These are phyloP conservation scores for Echinochloa phyllopogon DNA, from an alignment of 176 grass and related monocot genomes.

Conservation along the genomic window DNA sequence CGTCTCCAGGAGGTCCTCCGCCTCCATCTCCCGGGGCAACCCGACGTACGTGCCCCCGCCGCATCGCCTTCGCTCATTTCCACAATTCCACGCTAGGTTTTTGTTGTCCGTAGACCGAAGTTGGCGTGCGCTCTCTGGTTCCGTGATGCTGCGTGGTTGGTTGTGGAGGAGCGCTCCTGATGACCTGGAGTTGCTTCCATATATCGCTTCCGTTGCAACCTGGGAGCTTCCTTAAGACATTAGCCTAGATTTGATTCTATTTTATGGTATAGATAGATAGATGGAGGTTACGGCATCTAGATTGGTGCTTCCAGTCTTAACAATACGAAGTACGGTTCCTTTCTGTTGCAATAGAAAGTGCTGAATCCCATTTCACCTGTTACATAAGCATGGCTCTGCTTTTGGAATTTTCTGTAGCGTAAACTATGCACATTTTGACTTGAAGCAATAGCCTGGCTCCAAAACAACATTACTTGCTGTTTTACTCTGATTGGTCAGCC, in stretches of 20 bases:
- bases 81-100: not conserved
- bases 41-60: slow-evolving; percentile 42
- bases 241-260: slow-evolving; percentile 21
- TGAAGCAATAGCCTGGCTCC: not conserved
- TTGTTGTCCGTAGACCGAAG: not conserved
- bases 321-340: not conserved
- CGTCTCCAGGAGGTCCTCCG: slow-evolving; percentile 48
- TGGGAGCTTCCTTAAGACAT: not conserved
- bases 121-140: not conserved
- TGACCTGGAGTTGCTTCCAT: not conserved
- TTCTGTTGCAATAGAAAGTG: not conserved
- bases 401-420: slow-evolving; percentile 16
- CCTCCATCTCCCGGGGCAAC: slow-evolving; percentile 54
- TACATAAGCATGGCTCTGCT: not conserved
- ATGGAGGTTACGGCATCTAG: not conserved
- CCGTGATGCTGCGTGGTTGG: not conserved
- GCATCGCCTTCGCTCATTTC: not conserved
- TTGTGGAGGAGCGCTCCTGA: not conserved
- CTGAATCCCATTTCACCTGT: slow-evolving; percentile 6
- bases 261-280: not conserved
- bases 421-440: not conserved
- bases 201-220: not conserved
- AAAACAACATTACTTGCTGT: not conserved
- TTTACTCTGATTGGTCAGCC: not conserved
- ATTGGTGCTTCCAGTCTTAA: not conserved